Base-by-base conservation (phyloP, 2,329 filamentous ascomycete species). In the Microsporum audouinii region DNA sequence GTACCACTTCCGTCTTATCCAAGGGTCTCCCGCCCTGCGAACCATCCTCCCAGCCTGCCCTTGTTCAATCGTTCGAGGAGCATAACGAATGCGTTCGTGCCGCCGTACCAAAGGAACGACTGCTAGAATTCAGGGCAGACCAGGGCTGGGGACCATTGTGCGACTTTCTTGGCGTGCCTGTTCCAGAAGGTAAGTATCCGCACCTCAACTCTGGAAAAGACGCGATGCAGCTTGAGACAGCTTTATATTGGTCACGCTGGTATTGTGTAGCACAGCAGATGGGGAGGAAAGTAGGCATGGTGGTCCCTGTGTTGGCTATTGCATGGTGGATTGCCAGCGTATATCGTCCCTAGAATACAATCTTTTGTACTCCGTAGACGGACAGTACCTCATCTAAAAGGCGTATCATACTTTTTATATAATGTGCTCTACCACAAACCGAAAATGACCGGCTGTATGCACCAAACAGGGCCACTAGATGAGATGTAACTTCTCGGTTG, bases 81-180 rank as follows among this genome's bases (percentile, higher is more conserved):
- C 80, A 84, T 70, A 81, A 83, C 66, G 79, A 75, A 7, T 73
- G 80, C 65, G 76, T 84, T 27, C 77, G 76, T 60, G 71, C 71
- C 63, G 39, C 82, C 59, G 74, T 76, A 5, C 79, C 80, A 3
- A 69, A 73, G 10, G 79, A 81, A 63, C 76, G 77, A 62, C 71
- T 82, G 41, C 73, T 83, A 53, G 79, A 81, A 66, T 82, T 80
- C 71, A 75, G 77, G 66, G 78, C 82, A 68, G 75, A 76, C 62
- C 77, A 81, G 41, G 80, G 80, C 0, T 79, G 77, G 77, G 70
- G 67, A 14, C 72, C 74, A n/a, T 66, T 79, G 31, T 79, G 77
- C 64, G 63, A 70, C 58, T 76, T 78, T 57, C 58, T 77, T 33
- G 72, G 67, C 0, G 72, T 71, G 41, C 66, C 70, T 10, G 66